Evolutionary conservation across 2,329 filamentous ascomycete species (phyloP).

Genomic region (Colletotrichum simmondsii): DNA sequence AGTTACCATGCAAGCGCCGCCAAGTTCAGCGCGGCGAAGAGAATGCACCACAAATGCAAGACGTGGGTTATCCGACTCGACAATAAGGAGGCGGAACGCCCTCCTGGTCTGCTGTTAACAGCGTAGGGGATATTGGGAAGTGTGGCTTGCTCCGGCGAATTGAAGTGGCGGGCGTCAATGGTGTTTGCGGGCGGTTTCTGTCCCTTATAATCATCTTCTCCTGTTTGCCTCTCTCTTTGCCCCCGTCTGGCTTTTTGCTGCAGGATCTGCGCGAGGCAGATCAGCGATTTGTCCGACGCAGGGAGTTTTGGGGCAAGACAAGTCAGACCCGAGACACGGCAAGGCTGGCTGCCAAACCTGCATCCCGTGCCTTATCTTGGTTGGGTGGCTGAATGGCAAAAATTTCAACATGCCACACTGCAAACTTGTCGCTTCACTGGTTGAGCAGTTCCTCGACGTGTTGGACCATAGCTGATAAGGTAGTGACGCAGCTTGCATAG

Average conservation of each 20-base stretch:
- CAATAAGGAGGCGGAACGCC: slow-evolving; percentile 14
- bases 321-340: slow-evolving; percentile 19
- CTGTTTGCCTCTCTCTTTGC: not conserved
- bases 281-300: not conserved
- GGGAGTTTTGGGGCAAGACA: slow-evolving; percentile 13
- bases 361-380: slow-evolving; percentile 22
- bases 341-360: slow-evolving; percentile 23
- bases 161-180: not conserved
- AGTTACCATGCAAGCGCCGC: slow-evolving; percentile 52
- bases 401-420: not conserved
- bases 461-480: not conserved
- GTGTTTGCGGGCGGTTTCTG: slow-evolving; percentile 1
- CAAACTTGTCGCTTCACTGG: not conserved
- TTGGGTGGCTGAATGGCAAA: not conserved
- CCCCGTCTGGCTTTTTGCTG: not conserved
- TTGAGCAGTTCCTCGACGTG: not conserved
- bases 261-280: slow-evolving; percentile 4
- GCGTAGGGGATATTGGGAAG: not conserved
- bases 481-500: not conserved
- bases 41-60: slow-evolving; percentile 52
- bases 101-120: slow-evolving; percentile 4
- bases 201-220: not conserved
- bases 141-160: slow-evolving; percentile 10
- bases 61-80: slow-evolving; percentile 47
- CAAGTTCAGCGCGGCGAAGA: slow-evolving; percentile 53